phyloP scores from a whole-genome alignment of 2,329 filamentous ascomycete species.

The Fusarium robinianum region DNA sequence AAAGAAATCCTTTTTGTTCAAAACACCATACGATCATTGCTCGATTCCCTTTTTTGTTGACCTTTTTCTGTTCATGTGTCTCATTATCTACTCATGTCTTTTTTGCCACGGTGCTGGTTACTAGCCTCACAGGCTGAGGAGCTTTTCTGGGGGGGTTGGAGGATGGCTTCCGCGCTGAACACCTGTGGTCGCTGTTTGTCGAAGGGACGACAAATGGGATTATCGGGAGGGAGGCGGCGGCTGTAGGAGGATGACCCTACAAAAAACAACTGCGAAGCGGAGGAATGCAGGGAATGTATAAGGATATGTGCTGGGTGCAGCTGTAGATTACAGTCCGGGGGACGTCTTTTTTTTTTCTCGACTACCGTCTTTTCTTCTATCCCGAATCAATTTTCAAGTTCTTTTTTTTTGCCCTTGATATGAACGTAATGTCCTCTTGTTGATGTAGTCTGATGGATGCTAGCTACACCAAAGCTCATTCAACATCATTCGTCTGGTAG shows the following conservation, averaged over 20 bases:
- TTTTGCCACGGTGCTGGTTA: slow-evolving; percentile 6
- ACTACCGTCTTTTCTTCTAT: slow-evolving; percentile 27
- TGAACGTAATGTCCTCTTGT: too few relatives aligned
- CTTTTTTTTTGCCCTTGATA: slow-evolving; percentile 1
- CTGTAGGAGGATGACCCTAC: not conserved
- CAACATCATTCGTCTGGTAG: too few relatives aligned
- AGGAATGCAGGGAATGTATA: slow-evolving; percentile 27
- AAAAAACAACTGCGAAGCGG: not conserved
- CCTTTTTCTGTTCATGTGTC: slow-evolving; percentile 13
- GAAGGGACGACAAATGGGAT: slow-evolving; percentile 3
- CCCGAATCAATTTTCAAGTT: slow-evolving; percentile 27
- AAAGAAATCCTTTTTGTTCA: slow-evolving; percentile 16
- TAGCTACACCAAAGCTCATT: too few relatives aligned
- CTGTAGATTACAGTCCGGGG: slow-evolving; percentile 36
- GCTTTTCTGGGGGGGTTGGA: too few relatives aligned
- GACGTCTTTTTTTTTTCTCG: slow-evolving; percentile 30
- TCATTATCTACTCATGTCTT: slow-evolving; percentile 9
- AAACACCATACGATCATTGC: slow-evolving; percentile 15
- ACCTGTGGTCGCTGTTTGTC: too few relatives aligned
- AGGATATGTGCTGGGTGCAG: slow-evolving; percentile 29
- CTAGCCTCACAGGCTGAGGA: slow-evolving; percentile 8
- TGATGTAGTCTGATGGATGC: too few relatives aligned
- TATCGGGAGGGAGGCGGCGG: not conserved
- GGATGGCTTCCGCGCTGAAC: too few relatives aligned
- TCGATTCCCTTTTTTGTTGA: slow-evolving; percentile 4